phyloP scores from a whole-genome alignment of 805 yeast genomes.

The Wickerhamiella azymoides region DNA sequence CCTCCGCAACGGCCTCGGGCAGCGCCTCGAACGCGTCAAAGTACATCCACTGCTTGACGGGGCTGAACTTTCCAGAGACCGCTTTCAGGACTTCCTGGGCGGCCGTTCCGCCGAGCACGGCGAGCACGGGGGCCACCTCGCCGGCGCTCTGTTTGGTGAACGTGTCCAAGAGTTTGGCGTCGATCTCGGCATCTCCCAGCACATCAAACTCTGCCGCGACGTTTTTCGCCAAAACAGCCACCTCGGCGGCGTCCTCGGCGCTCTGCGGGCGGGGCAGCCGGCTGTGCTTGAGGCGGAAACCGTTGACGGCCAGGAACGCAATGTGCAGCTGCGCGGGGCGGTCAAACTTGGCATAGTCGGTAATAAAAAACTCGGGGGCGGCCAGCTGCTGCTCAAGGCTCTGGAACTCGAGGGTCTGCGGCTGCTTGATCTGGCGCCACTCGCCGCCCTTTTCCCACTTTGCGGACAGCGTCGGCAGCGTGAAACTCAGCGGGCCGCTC shows the following conservation, averaged over 20 bases:
- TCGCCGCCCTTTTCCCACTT: constrained; percentile 71
- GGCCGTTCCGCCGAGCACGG: constrained; percentile 82
- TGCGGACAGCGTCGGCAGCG: constrained; percentile 36
- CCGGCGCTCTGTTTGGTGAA: constrained; percentile 79
- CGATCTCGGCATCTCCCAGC: constrained; percentile 43
- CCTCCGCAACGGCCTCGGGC: constrained; percentile 41
- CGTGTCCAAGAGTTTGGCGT: constrained; percentile 53
- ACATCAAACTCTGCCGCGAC: constrained; percentile 43
- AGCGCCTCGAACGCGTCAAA: constrained; percentile 88
- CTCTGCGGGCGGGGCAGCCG: constrained; percentile 64
- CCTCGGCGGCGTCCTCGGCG: constrained; percentile 57
- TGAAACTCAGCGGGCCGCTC: constrained; percentile 89
- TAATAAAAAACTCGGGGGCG: constrained; percentile 63
- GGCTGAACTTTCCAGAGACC: constrained; percentile 89
- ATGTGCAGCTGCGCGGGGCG: constrained; percentile 82
- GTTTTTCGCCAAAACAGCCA: constrained; percentile 44
- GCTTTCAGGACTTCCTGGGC: constrained; percentile 97
- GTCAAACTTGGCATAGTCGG: constrained; percentile 91
- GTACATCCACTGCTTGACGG: constrained; percentile 80
- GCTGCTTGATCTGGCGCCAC: constrained; percentile 85
- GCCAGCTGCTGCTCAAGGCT: constrained; percentile 48
- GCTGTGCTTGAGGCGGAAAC: constrained; percentile 48
- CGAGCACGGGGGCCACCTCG: constrained; percentile 79
- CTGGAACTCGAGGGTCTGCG: constrained; percentile 48
- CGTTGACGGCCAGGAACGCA: constrained; percentile 81